Percentiles rank a stretch among this genome's conserved stretches.
Conservation (phyloP, 1,139 yeast species). For the Saccharomycopsis hybrid region DNA sequence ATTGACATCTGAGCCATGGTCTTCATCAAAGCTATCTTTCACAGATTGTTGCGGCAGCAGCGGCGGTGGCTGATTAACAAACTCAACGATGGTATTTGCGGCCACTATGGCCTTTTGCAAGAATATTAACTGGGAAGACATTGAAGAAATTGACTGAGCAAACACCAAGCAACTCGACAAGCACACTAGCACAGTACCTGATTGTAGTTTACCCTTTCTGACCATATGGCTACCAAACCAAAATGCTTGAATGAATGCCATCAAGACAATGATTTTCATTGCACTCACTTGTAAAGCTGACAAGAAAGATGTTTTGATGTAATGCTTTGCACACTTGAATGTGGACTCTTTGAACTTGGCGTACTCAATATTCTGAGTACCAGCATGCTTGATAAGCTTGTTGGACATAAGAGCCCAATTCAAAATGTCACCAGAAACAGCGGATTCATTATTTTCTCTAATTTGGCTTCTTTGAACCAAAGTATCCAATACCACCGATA, state of each 20-base stretch:
- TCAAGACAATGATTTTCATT: conserved; percentile 49
- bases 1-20: conserved; percentile 22
- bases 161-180: conserved; percentile 74
- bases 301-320: conserved; percentile 40
- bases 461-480: conserved; percentile 44
- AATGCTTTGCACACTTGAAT: conserved; percentile 41
- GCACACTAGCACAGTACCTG: conserved; percentile 71
- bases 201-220: conserved; percentile 37
- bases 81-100: conserved; percentile 34
- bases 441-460: conserved; percentile 51
- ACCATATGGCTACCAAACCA: conserved; percentile 81
- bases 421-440: conserved; percentile 52
- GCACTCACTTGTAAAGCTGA: conserved; percentile 53
- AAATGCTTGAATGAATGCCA: conserved; percentile 86
- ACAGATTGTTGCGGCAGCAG: no score
- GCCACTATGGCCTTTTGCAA: conserved; percentile 65
- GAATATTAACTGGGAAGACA: conserved; percentile 47
- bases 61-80: no score
- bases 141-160: conserved; percentile 49
- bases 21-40: no score
- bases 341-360: conserved; percentile 37
- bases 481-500: conserved; percentile 47
- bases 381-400: conserved; percentile 53
- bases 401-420: conserved; percentile 68
- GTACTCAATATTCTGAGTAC: conserved; percentile 50